Evolutionary conservation across 306 rosid genomes (phyloP), one percentile per base, ranked within the genome.

Genomic region (Carpinus viminea): DNA sequence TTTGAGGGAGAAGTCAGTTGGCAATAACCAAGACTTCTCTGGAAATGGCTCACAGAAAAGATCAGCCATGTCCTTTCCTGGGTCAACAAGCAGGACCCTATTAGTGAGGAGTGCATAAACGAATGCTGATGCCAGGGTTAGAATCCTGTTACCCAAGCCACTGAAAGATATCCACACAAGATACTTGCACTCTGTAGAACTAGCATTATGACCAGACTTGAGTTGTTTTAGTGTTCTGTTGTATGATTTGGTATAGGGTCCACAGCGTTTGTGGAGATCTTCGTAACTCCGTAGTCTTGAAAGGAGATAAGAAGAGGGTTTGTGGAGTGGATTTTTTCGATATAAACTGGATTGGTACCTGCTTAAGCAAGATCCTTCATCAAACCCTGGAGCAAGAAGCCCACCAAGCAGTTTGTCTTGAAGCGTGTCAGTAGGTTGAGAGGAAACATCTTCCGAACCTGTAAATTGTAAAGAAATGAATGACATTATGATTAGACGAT

Each of bases 1-100:
- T 26, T 78, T 76, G 8, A 89, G 84, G 68, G 91, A 87, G n/a
- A 89, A 91, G 81, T 89, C 89, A 4, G 81, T 45, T n/a, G 93
- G 96, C 34, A 91, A 89, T 75, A 84, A 83, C 96, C 96, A 91
- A 1, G 96, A 91, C 55, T 74, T 77, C 55, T 86, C 84, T 0
- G 90, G 96, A 76, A 91, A 91, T n/a, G 96, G 93, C 82, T 91
- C 96, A 36, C 96, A 91, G 48, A 91, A 89, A 70, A 91, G 93
- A 79, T 86, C 89, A 9, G 24, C 64, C 93, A 89, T 86, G 81
- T 91, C 96, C 59, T 57, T 83, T 61, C 93, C 91, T 38, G 93
- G 96, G 84, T 91, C 96, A 59, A 91, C 93, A 38, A 91, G 87
- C 34, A 91, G 80, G 57, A 91, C 90, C 45, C 93, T 89, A 84